Base-by-base conservation (phyloP, 352 stramenopile species). In the Globisporangium nunn region DNA sequence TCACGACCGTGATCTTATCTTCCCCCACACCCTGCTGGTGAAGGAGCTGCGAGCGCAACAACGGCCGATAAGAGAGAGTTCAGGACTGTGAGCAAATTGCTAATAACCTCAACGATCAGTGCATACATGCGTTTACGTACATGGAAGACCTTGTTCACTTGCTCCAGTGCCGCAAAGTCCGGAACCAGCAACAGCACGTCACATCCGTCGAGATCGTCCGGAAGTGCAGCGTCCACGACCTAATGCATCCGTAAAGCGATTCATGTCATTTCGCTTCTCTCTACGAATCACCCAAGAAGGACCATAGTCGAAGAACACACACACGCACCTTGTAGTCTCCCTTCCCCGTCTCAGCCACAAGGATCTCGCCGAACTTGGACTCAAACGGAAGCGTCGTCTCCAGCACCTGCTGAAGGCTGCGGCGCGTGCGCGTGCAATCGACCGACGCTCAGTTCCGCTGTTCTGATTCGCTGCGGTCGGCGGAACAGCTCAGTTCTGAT, bases 1-100 rank as follows among this genome's bases (percentile, higher is more conserved):
- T 88, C 18, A 92, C 80, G 3, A 93, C 67, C 29, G 83, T 90
- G 45, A 93, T 86, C 56, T 91, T 81, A 44, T 87, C 79, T 48
- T 90, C 71, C 35, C 85, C 67, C 0, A 90, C 84, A 31, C 81
- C 81, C 58, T 87, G 66, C 28, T 91, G 75, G 37, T 74, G 81
- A 44, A 93, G 61, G 31, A 88, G 63, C 81, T 93, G 30, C 2
- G 17, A 5, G 1, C 23, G 23, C 33, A 8, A 8, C 33, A 37
- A 37, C 33, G 33, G 8, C 17, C 40, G n/a, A n/a, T 11, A 14
- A 46, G 11, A 8, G 33, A 37, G 33, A 23, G 23, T 23, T 37
- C 33, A 37, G 33, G 5, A 2, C 33, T 37, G 33, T 8, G 5
- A 8, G 4, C 35, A 14, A 12, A 41, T 2, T 40, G 7, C 8